These are phyloP conservation scores for Lentinula raphanica DNA, from an alignment of 768 basidiomycete species.

Conservation along the genomic window DNA sequence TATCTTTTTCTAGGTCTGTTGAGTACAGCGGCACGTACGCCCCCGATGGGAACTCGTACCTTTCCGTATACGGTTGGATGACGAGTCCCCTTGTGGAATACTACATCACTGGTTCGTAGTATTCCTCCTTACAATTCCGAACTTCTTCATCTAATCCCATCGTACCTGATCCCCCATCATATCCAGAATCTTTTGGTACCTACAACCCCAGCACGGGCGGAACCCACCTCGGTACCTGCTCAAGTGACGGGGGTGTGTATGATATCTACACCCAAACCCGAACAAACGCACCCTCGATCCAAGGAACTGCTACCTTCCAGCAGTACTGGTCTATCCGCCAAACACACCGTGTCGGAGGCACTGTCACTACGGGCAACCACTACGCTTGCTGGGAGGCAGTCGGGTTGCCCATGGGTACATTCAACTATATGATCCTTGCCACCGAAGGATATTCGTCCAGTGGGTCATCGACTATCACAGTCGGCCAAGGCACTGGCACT, in stretches of 20 bases:
- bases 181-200: constrained; percentile 33
- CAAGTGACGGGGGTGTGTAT: constrained; percentile 22
- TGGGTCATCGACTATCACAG: constrained; percentile 16
- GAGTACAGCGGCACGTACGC: constrained; percentile 30
- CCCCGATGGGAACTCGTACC: constrained; percentile 33
- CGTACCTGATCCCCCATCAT: constrained; percentile 42
- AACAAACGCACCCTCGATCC: constrained; percentile 37
- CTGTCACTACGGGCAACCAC: constrained; percentile 33
- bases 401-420: constrained; percentile 34
- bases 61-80: constrained; percentile 40
- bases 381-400: constrained; percentile 36
- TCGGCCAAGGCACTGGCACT: neutral
- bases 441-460: constrained; percentile 41
- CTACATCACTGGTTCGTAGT: constrained; percentile 36
- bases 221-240: constrained; percentile 26
- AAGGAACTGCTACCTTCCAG: constrained; percentile 39
- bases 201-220: constrained; percentile 33
- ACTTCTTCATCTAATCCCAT: neutral
- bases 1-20: constrained; percentile 24
- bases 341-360: constrained; percentile 28
- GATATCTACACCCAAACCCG: constrained; percentile 33
- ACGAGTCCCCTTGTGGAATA: constrained; percentile 42
- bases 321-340: constrained; percentile 44
- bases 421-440: constrained; percentile 43
- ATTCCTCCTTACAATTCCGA: neutral